Percentiles rank a stretch among this genome's conserved stretches.
Evolutionary conservation across 306 rosid species (phyloP).

Genomic region (Medicago arabica): DNA sequence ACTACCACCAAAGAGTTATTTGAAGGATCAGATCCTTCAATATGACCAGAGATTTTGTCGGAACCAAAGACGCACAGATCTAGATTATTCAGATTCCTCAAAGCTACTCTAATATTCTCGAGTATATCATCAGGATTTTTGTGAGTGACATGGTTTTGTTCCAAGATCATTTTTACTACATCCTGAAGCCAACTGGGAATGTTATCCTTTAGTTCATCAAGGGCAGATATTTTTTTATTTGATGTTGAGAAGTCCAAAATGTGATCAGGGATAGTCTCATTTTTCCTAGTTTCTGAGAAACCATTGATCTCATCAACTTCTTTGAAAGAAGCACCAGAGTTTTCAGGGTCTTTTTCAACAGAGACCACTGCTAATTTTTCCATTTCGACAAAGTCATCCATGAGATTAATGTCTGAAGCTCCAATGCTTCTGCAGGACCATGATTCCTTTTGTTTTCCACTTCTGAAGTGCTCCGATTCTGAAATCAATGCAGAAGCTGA

Average conservation of each 20-base stretch:
- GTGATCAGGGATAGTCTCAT: slow-evolving; percentile 43
- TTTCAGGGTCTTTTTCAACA: slow-evolving; percentile 54
- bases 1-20: slow-evolving; percentile 37
- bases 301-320: slow-evolving; percentile 45
- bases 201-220: slow-evolving; percentile 39
- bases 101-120: slow-evolving; percentile 60
- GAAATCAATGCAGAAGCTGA: slow-evolving; percentile 81
- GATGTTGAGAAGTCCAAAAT: slow-evolving; percentile 47
- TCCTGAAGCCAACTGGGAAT: slow-evolving; percentile 71
- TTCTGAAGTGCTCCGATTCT: slow-evolving; percentile 71
- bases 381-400: slow-evolving; percentile 97
- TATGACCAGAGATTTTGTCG: slow-evolving; percentile 40
- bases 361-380: slow-evolving; percentile 83
- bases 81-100: slow-evolving; percentile 42
- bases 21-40: slow-evolving; percentile 43
- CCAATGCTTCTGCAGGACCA: slow-evolving; percentile 55
- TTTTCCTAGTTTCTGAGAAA: slow-evolving; percentile 49
- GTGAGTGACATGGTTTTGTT: slow-evolving; percentile 52
- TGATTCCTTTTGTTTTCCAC: slow-evolving; percentile 59
- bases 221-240: slow-evolving; percentile 46
- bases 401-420: slow-evolving; percentile 74
- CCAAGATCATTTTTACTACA: slow-evolving; percentile 59
- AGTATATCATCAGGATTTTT: slow-evolving; percentile 55
- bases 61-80: slow-evolving; percentile 38
- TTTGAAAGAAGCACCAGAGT: slow-evolving; percentile 48